phyloP scores from a whole-genome alignment of 1,139 yeast genomes.

The Kodamaea fungicola region DNA sequence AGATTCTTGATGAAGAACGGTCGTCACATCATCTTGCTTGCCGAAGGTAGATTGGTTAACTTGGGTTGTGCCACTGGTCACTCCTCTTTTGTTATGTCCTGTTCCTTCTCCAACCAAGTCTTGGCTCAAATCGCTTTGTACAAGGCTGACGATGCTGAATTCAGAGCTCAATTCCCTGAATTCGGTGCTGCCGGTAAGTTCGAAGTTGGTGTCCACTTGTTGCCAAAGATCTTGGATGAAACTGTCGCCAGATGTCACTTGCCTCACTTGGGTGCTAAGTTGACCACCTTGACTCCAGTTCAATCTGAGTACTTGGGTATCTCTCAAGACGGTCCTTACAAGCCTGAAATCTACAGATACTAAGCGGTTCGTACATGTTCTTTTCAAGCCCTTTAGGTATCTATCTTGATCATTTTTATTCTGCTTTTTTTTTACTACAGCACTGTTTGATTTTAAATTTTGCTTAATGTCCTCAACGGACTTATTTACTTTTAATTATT shows the following conservation, averaged over 20 bases:
- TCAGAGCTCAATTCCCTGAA: slow-evolving; percentile 83
- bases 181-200: slow-evolving; percentile 92
- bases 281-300: slow-evolving; percentile 69
- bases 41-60: slow-evolving; percentile 99
- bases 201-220: slow-evolving; percentile 88
- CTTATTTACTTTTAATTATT: slow-evolving; percentile 6
- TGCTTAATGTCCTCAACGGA: slow-evolving; percentile 12
- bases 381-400: slow-evolving; percentile 1
- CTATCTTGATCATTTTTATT: neutral
- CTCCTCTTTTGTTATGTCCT: slow-evolving; percentile 98
- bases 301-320: slow-evolving; percentile 97
- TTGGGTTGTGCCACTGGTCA: slow-evolving; percentile 99
- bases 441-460: no score
- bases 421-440: no score
- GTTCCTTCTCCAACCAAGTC: slow-evolving; percentile 99
- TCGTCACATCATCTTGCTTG: slow-evolving; percentile 92
- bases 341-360: slow-evolving; percentile 98
- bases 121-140: slow-evolving; percentile 98
- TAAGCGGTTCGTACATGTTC: slow-evolving; percentile 27
- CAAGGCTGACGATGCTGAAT: slow-evolving; percentile 81
- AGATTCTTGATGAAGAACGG: slow-evolving; percentile 90
- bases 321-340: slow-evolving; percentile 94
- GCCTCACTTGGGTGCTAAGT: slow-evolving; percentile 89
- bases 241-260: slow-evolving; percentile 98
- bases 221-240: slow-evolving; percentile 98